Evolutionary conservation across 2,329 filamentous ascomycete species (phyloP), one percentile per base, ranked within the genome.

Genomic region (Camillea tinctor): DNA sequence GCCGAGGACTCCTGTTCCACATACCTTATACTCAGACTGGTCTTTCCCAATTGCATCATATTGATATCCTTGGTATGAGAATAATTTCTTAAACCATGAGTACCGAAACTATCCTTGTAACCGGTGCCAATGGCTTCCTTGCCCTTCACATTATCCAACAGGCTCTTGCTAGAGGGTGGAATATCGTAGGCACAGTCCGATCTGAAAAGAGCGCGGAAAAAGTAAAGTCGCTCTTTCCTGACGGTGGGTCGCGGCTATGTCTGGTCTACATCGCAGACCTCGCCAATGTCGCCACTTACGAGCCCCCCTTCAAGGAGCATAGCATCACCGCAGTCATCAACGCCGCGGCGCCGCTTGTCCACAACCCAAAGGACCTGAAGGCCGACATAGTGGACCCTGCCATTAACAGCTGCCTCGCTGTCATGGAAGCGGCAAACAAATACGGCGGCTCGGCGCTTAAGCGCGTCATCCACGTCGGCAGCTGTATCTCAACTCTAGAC

Each of bases 81-180:
- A 20, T 22, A 23, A 19, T 13, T 20, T 3, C 13, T n/a, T 24
- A 19, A n/a, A 19, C 15, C 9, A 56, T 51, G 54, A 21, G 36
- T 23, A n/a, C 23, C 17, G 44, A 56, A 51, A 50, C 23, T n/a
- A 24, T 56, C 22, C 54, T 51, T 15, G n/a, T 56, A 44, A 36
- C 36, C 21, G 54, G 54, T 3, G 40, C 54, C 13, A 56, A 56
- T 26, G 54, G 54, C 21, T 56, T 49, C 20, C 9, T 56, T n/a
- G 21, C 44, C 22, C 44, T 56, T 1, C 54, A 56, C 19, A 30
- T 50, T 51, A 30, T 44, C 6, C 54, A 56, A 6, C 40, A 56
- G 6, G 54, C 54, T 6, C 40, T 56, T 1, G 20, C 15, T 40
- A 50, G 22, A 51, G 44, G 15, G n/a, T 56, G 54, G 54, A 51